phyloP scores from a whole-genome alignment of 768 basidiomycete species.

The Rhodotorula diobovata region DNA sequence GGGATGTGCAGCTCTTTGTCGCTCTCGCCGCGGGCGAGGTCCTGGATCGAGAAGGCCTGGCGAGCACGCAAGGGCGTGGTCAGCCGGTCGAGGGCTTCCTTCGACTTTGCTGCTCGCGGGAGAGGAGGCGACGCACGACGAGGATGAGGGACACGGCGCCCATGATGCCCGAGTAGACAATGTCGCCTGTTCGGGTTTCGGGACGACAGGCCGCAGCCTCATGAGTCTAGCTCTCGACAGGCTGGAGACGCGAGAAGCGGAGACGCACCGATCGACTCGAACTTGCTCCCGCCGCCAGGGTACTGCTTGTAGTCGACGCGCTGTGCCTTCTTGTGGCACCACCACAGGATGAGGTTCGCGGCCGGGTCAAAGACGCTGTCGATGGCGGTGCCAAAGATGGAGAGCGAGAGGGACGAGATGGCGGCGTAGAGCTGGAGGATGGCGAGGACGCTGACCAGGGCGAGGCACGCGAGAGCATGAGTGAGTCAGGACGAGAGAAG shows the following conservation, averaged over 20 bases:
- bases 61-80: neutral
- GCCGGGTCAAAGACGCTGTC: constrained; percentile 56
- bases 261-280: constrained; percentile 22
- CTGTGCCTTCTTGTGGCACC: constrained; percentile 68
- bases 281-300: constrained; percentile 55
- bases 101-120: neutral
- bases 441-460: constrained; percentile 26
- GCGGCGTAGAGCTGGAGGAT: constrained; percentile 72
- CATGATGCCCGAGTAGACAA: constrained; percentile 33
- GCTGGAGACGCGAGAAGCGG: constrained; percentile 53
- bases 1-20: constrained; percentile 68
- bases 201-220: too few species aligned
- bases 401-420: constrained; percentile 72
- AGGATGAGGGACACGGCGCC: constrained; percentile 28
- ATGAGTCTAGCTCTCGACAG: constrained; percentile 57
- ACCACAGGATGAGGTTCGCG: constrained; percentile 51
- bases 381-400: constrained; percentile 80
- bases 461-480: neutral
- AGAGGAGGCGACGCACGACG: constrained; percentile 7
- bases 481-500: neutral
- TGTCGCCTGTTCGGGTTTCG: constrained; percentile 19
- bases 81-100: neutral
- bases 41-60: constrained; percentile 71
- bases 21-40: constrained; percentile 57
- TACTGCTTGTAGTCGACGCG: constrained; percentile 75